A percentile compares a stretch with the other conserved stretches of the same genome.
Evolutionary conservation across 2,329 filamentous ascomycete genomes (phyloP).

Genomic region (Lachnellula subtilissima): DNA sequence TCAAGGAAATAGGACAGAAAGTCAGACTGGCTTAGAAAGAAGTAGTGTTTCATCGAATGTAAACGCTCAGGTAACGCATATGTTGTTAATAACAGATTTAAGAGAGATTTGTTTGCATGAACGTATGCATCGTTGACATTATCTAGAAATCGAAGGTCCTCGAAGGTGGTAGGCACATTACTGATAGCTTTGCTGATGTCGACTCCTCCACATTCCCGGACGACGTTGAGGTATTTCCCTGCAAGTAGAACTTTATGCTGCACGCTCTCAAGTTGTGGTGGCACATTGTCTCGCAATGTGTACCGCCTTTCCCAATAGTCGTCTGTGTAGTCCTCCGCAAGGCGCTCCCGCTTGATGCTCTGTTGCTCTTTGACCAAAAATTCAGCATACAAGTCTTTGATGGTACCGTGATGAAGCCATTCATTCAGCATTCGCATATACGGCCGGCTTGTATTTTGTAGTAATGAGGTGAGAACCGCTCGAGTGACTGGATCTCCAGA

Average conservation of each 20-base stretch:
- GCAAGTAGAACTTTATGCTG: constrained; percentile 93
- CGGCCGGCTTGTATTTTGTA: constrained; percentile 83
- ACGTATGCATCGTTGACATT: constrained; percentile 96
- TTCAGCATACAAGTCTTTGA: constrained; percentile 88
- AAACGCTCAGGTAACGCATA: constrained; percentile 85
- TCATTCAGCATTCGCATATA: constrained; percentile 99
- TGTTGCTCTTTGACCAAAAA: constrained; percentile 95
- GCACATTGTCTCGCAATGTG: constrained; percentile 87
- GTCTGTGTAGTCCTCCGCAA: constrained; percentile 96
- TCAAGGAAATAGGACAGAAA: constrained; percentile 99
- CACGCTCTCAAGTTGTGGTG: constrained; percentile 83
- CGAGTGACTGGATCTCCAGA: constrained; percentile 89
- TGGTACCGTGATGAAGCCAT: constrained; percentile 94
- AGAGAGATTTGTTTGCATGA: constrained; percentile 87
- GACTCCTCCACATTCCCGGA: constrained; percentile 92
- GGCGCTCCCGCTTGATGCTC: constrained; percentile 82
- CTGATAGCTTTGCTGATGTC: constrained; percentile 84
- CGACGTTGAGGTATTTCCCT: constrained; percentile 96
- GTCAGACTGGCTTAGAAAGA: constrained; percentile 95
- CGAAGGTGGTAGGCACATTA: constrained; percentile 87
- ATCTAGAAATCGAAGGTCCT: constrained; percentile 86
- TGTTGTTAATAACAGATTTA: constrained; percentile 86
- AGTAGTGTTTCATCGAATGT: constrained; percentile 94
- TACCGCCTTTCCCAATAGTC: constrained; percentile 99
- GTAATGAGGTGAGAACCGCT: constrained; percentile 70